Base-by-base conservation (phyloP, 2,329 filamentous ascomycete species). In the Cryoendolithus antarcticus region DNA sequence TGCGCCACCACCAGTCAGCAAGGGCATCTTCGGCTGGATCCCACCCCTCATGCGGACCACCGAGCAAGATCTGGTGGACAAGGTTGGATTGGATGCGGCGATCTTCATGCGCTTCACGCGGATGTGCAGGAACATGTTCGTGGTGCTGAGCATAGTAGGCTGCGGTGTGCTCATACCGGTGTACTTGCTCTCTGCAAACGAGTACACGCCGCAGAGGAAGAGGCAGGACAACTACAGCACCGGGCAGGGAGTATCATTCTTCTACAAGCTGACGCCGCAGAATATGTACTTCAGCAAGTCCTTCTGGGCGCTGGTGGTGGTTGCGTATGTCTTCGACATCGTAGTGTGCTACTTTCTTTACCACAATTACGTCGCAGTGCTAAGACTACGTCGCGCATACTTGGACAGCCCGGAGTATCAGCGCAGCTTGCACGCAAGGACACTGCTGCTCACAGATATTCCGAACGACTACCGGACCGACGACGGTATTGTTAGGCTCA, bases 121-220 rank as follows among this genome's bases (percentile, higher is more conserved):
- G 49, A 96, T 98, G 91, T 84, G 84, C 56, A 79, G 91, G 44
- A 91, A 94, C 58, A 83, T 96, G 47, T 94, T 96, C 57, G 56
- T 82, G 21, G 63, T 75, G 6, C 64, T 95, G 40, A 73, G 78
- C 21, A 47, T 93, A 5, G 60, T 93, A 27, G 86, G 83, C 11
- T 80, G 84, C 48, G 70, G 69, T 38, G 75, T 96, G 43, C 70
- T 95, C 47, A 77, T 95, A 30, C 91, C 91, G 0, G 65, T 93
- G 52, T 89, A 94, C 55, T 31, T 53, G 44, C 7, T 55, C 45
- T 27, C 53, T 49, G 46, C 59, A 29, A 53, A 58, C 34, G 21
- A 30, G 12, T 55, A 50, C 37, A 43, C 41, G 15, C n/a, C 10
- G 6, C 12, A 27, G 9, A 34, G 11, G 33, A 35, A 50, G 40